Conservation (phyloP, 2,329 filamentous ascomycete species). For the Passalora sequoiae region DNA sequence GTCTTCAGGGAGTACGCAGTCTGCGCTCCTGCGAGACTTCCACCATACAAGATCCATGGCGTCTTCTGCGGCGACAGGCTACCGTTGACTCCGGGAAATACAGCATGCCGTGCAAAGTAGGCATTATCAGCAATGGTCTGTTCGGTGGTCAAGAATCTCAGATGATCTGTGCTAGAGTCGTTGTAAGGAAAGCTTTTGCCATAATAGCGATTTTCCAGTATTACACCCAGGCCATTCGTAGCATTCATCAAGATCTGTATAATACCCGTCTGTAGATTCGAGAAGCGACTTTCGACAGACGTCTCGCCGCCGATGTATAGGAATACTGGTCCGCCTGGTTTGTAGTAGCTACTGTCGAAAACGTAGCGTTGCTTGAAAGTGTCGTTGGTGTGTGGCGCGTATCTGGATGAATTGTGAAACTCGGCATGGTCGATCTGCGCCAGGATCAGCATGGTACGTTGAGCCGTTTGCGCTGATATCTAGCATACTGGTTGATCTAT, state of each 20-base stretch:
- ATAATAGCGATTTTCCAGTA: constrained; percentile 51
- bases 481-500: constrained; percentile 6
- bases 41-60: constrained; percentile 46
- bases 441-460: background rate
- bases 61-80: constrained; percentile 42
- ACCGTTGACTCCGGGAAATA: constrained; percentile 41
- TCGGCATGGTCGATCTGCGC: constrained; percentile 56
- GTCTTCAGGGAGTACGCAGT: constrained; percentile 45
- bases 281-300: constrained; percentile 55
- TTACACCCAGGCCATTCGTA: constrained; percentile 51
- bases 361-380: constrained; percentile 71
- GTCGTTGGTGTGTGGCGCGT: constrained; percentile 67
- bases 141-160: constrained; percentile 48
- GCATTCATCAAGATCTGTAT: constrained; percentile 52
- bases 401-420: constrained; percentile 70
- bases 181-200: constrained; percentile 48
- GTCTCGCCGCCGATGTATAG: constrained; percentile 70
- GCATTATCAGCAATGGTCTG: constrained; percentile 51
- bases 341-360: constrained; percentile 72
- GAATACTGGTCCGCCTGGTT: constrained; percentile 72
- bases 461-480: background rate
- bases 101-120: constrained; percentile 48
- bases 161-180: constrained; percentile 46
- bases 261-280: constrained; percentile 67
- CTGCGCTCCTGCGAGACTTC: constrained; percentile 42